Evolutionary conservation across 2,329 filamentous ascomycete genomes (phyloP).

Genomic region (Diaporthe australafricana): DNA sequence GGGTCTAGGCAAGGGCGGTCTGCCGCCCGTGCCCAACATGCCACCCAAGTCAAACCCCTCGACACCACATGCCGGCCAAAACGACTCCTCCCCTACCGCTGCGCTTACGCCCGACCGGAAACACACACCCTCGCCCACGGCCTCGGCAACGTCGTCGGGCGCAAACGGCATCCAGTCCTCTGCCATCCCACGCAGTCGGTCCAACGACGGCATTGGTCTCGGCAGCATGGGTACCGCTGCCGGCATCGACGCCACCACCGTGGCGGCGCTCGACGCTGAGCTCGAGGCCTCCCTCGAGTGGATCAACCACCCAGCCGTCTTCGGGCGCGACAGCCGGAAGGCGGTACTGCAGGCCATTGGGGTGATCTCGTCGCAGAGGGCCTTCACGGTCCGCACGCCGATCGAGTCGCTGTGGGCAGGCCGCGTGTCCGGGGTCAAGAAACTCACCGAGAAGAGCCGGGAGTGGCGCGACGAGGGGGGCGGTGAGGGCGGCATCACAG

Average conservation of each 20-base stretch:
- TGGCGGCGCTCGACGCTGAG: slow-evolving; percentile 89
- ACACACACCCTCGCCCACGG: slow-evolving; percentile 65
- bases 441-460: slow-evolving; percentile 83
- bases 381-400: slow-evolving; percentile 91
- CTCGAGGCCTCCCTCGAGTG: slow-evolving; percentile 92
- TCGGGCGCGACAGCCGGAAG: slow-evolving; percentile 93
- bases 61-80: slow-evolving; percentile 56
- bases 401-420: slow-evolving; percentile 91
- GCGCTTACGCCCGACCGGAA: slow-evolving; percentile 65
- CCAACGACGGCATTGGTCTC: slow-evolving; percentile 69
- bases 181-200: slow-evolving; percentile 63
- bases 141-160: slow-evolving; percentile 49
- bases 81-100: slow-evolving; percentile 57
- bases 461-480: slow-evolving; percentile 92
- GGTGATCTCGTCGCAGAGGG: slow-evolving; percentile 93
- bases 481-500: slow-evolving; percentile 74
- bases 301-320: slow-evolving; percentile 97
- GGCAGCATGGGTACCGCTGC: slow-evolving; percentile 57
- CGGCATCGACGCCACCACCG: slow-evolving; percentile 86
- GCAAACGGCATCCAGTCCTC: slow-evolving; percentile 48
- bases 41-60: slow-evolving; percentile 59
- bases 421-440: slow-evolving; percentile 83
- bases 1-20: slow-evolving; percentile 91
- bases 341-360: slow-evolving; percentile 96
- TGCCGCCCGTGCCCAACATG: slow-evolving; percentile 85